These are phyloP conservation scores for Apiospora rasikravindrae DNA, from an alignment of 2,329 filamentous ascomycete species.

Conservation along the genomic window DNA sequence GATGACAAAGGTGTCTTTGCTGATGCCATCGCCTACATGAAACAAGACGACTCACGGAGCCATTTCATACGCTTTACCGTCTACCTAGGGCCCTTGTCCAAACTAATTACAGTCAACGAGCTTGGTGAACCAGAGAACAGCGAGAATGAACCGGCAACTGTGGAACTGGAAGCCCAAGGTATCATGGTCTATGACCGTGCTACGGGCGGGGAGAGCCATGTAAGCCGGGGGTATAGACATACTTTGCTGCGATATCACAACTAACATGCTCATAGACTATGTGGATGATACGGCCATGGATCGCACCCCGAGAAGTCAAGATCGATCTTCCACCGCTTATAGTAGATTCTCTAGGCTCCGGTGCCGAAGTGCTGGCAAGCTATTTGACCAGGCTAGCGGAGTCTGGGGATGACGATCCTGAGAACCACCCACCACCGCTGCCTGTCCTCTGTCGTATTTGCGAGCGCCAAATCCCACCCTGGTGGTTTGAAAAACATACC, in stretches of 20 bases:
- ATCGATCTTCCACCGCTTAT: conserved; percentile 90
- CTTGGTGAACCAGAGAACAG: conserved; percentile 45
- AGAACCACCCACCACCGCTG: conserved; percentile 77
- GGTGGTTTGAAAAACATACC: conserved; percentile 99
- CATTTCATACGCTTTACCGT: conserved; percentile 85
- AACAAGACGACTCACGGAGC: conserved; percentile 90
- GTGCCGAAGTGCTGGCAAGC: conserved; percentile 91
- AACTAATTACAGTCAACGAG: conserved; percentile 57
- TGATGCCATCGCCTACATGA: conserved; percentile 85
- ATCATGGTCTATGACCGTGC: conserved; percentile 97
- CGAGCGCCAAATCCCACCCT: conserved; percentile 94
- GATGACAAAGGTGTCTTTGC: conserved; percentile 82
- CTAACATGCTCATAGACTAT: conserved; percentile 71
- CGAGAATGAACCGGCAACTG: conserved; percentile 53
- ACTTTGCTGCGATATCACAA: conserved; percentile 32
- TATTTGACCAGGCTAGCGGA: conserved; percentile 92
- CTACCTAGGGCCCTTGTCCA: conserved; percentile 71
- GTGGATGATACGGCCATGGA: conserved; percentile 98
- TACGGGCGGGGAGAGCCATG: conserved; percentile 87
- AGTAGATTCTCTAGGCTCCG: conserved; percentile 91
- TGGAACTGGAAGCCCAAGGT: conserved; percentile 92
- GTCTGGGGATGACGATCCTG: conserved; percentile 75
- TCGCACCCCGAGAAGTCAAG: conserved; percentile 87
- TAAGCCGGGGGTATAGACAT: conserved; percentile 54
- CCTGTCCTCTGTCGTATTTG: conserved; percentile 95